phyloP scores from a whole-genome alignment of 2,329 filamentous ascomycete genomes.

The Akanthomyces muscarius region DNA sequence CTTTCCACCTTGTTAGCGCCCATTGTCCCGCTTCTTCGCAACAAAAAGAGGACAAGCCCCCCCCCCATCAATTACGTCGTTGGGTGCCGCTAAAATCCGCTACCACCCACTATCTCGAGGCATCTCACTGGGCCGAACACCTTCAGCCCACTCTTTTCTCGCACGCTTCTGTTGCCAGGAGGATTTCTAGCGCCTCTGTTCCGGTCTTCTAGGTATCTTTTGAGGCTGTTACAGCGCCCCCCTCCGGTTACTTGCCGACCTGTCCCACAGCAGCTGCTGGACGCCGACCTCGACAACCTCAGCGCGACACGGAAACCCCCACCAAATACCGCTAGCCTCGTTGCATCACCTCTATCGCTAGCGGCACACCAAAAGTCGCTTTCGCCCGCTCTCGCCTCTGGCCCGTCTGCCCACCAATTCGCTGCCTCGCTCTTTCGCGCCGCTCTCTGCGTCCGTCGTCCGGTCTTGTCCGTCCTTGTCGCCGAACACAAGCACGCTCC shows the following conservation, averaged over 20 bases:
- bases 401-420: constrained; percentile 4
- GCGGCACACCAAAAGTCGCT: constrained; percentile 7
- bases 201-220: constrained; percentile 6
- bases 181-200: constrained; percentile 5
- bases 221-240: background rate
- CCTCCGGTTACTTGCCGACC: background rate
- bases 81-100: constrained; percentile 14
- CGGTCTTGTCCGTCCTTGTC: background rate
- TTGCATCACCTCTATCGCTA: constrained; percentile 8
- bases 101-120: constrained; percentile 15
- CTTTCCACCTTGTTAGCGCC: constrained; percentile 10
- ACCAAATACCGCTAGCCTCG: constrained; percentile 9
- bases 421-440: constrained; percentile 16
- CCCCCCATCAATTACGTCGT: constrained; percentile 17
- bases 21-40: constrained; percentile 12
- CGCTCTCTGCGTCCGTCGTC: constrained; percentile 1
- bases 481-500: background rate
- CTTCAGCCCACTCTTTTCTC: constrained; percentile 10
- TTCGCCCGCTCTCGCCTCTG: background rate
- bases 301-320: constrained; percentile 4
- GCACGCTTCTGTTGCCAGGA: background rate
- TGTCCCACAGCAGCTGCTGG: background rate
- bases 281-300: background rate
- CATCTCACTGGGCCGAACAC: constrained; percentile 11
- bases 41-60: constrained; percentile 6